These are phyloP conservation scores for Phytophthora vignae DNA, from an alignment of 352 stramenopile genomes.

Conservation along the genomic window DNA sequence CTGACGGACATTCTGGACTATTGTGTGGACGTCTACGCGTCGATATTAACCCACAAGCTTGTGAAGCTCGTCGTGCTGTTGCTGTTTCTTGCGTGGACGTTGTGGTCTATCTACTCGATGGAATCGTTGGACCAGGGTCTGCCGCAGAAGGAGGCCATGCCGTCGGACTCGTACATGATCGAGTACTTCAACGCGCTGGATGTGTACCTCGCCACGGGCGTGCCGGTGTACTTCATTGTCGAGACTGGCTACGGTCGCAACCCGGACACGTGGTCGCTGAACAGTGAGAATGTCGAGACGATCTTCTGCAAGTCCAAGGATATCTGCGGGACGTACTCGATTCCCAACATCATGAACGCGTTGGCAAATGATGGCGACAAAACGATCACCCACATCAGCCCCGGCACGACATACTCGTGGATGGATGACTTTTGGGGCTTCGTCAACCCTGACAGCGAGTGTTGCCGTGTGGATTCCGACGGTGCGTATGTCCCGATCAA, in stretches of 20 bases:
- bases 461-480: slow-evolving; percentile 59
- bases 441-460: slow-evolving; percentile 65
- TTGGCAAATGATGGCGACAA: slow-evolving; percentile 58
- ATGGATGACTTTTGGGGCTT: slow-evolving; percentile 79
- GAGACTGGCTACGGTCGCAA: slow-evolving; percentile 64
- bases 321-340: slow-evolving; percentile 59
- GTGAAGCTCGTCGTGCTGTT: slow-evolving; percentile 64
- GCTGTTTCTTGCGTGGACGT: slow-evolving; percentile 53
- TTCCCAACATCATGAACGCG: slow-evolving; percentile 69
- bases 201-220: slow-evolving; percentile 60
- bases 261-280: slow-evolving; percentile 56
- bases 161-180: slow-evolving; percentile 71
- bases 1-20: slow-evolving; percentile 45
- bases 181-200: slow-evolving; percentile 71
- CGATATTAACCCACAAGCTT: slow-evolving; percentile 50
- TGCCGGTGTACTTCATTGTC: slow-evolving; percentile 73
- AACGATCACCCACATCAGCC: slow-evolving; percentile 57
- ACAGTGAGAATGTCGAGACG: slow-evolving; percentile 47
- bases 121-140: slow-evolving; percentile 64
- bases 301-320: slow-evolving; percentile 76
- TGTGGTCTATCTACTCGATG: slow-evolving; percentile 64
- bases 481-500: slow-evolving; percentile 58
- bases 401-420: slow-evolving; percentile 70
- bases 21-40: slow-evolving; percentile 57
- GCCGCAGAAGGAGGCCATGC: slow-evolving; percentile 68